phyloP scores from a whole-genome alignment of 306 rosid species.

The Begonia loranthoides region DNA sequence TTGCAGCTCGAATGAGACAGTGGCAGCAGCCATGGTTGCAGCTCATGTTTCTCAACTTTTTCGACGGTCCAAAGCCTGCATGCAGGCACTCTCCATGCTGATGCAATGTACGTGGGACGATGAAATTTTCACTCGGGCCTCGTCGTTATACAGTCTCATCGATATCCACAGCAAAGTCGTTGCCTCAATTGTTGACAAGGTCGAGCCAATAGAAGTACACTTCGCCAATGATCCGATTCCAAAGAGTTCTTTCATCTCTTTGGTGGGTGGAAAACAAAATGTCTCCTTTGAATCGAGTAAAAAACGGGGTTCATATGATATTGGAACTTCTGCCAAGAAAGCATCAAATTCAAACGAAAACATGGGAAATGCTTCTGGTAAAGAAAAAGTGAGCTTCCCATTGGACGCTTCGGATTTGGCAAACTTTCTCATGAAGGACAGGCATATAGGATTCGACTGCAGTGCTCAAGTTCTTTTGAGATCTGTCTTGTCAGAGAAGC shows the following conservation, averaged over 20 bases:
- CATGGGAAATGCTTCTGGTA: slow-evolving; percentile 28
- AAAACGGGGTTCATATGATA: slow-evolving; percentile 20
- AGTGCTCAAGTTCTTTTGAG: slow-evolving; percentile 67
- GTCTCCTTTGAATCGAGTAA: no score
- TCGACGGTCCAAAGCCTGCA: slow-evolving; percentile 91
- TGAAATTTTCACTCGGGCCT: slow-evolving; percentile 75
- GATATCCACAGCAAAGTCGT: slow-evolving; percentile 90
- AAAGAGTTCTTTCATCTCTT: slow-evolving; percentile 33
- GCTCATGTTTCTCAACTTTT: slow-evolving; percentile 93
- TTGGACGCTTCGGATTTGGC: slow-evolving; percentile 95
- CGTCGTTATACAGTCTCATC: slow-evolving; percentile 81
- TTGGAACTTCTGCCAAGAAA: slow-evolving; percentile 25
- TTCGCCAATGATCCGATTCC: slow-evolving; percentile 39
- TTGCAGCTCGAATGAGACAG: slow-evolving; percentile 91
- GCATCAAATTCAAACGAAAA: slow-evolving; percentile 31
- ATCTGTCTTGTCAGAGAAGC: slow-evolving; percentile 71
- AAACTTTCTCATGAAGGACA: slow-evolving; percentile 86
- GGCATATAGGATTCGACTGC: slow-evolving; percentile 81
- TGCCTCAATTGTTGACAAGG: slow-evolving; percentile 77
- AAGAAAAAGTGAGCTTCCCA: slow-evolving; percentile 50
- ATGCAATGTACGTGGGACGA: slow-evolving; percentile 88
- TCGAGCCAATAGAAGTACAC: slow-evolving; percentile 84
- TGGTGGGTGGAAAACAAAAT: slow-evolving; percentile 28
- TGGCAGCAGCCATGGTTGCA: slow-evolving; percentile 99
- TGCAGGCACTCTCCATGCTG: slow-evolving; percentile 79